Evolutionary conservation across 73 alveolate genomes (phyloP).

Genomic region (Paramecium caudatum): DNA sequence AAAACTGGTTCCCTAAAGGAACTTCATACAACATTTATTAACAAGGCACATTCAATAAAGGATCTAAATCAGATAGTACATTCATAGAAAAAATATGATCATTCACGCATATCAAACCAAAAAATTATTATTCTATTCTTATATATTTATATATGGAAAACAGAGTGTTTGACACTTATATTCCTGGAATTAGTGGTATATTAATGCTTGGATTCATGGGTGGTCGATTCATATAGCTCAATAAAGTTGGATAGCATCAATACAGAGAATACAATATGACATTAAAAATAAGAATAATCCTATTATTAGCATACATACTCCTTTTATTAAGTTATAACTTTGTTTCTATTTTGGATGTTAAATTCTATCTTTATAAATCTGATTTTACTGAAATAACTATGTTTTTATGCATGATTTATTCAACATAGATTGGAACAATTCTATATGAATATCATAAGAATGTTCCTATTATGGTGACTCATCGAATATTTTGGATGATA

Average conservation of each 20-base stretch:
- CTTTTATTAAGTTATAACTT: neutral
- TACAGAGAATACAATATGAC: conserved; percentile 9
- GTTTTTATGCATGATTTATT: conserved; percentile 26
- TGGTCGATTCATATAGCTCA: neutral
- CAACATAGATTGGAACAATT: conserved; percentile 27
- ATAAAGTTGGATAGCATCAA: conserved; percentile 1
- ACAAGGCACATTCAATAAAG: conserved; percentile 34
- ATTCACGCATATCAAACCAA: neutral
- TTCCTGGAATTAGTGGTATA: conserved; percentile 6
- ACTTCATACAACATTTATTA: conserved; percentile 67
- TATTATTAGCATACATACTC: neutral
- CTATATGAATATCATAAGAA: conserved; percentile 28
- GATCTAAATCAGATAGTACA: conserved; percentile 25
- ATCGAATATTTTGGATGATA: conserved; percentile 37
- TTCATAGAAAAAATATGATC: conserved; percentile 71
- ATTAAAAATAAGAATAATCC: neutral
- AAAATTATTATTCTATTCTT: no score
- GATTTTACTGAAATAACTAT: conserved; percentile 19
- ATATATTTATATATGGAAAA: no score
- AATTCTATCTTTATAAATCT: conserved; percentile 34
- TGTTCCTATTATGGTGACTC: conserved; percentile 26
- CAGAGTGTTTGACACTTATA: neutral
- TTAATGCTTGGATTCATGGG: neutral
- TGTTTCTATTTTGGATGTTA: conserved; percentile 21
- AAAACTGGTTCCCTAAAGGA: conserved; percentile 73